Evolutionary conservation across 371 early-diverging fungal genomes (phyloP), one percentile per base, ranked within the genome.

Genomic region (Syncephalastrum sp.): DNA sequence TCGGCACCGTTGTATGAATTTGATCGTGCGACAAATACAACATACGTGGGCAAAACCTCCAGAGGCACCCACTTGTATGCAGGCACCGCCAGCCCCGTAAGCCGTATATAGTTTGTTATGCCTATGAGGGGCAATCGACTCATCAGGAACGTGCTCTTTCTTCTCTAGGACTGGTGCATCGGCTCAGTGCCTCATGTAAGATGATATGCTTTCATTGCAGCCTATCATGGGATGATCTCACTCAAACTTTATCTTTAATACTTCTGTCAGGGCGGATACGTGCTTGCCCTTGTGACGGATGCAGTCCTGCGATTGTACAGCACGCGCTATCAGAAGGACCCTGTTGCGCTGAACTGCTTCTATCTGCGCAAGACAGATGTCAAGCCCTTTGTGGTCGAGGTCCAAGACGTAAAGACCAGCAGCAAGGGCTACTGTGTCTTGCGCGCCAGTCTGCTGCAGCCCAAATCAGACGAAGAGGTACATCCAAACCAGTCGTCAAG

Each of bases 171-270:
- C 42, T 76, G 71, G 71, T 63, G 65, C 38, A 66, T 74, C 41
- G 77, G 77, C 23, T 64, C 65, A 25, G 74, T 74, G 1, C 74
- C 77, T 29, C 64, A 74, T 55, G 77, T 74, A 77, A 73, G 61
- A 33, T 33, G 38, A 33, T 33, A 8, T 6, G 38, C 38, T 6
- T 7, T 4, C 29, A 29, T 29, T 29, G 0, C 7, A 6, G 7
- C 7, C 61, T 17, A 17, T 7, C 5, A 15, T 15, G 5, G 6
- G 25, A 38, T 43, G 42, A 19, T 23, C 1, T 50, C 17, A 38
- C 5, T 23, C 4, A 4, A 21, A 27, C 27, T 1, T 3, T 49
- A 21, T 13, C 38, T 33, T 24, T 42, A 19, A 6, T 25, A 38
- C 44, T 21, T 47, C n/a, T 7, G 17, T 42, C 42, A 59, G 59